Evolutionary conservation across 2,329 filamentous ascomycete species (phyloP).

Genomic region (Ceratocystis papillata): DNA sequence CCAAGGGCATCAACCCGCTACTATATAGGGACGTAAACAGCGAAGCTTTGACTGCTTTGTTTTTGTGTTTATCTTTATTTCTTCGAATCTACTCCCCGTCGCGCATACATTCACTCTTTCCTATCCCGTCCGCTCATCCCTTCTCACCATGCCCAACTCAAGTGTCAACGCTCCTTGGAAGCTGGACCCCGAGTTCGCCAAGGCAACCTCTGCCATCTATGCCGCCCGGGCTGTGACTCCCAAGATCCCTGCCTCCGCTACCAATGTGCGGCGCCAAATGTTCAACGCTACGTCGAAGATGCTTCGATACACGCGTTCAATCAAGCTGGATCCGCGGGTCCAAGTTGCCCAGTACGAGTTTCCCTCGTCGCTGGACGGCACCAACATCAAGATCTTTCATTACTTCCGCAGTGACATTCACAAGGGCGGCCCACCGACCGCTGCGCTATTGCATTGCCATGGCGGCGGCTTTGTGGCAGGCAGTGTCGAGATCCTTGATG

Average conservation of each 20-base stretch:
- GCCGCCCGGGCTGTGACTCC: conserved; percentile 12
- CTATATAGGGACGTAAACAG: background rate
- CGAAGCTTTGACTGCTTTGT: background rate
- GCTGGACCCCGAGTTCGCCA: conserved; percentile 11
- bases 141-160: background rate
- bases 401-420: conserved; percentile 10
- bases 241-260: conserved; percentile 5
- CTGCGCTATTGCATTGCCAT: conserved; percentile 34
- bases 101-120: background rate
- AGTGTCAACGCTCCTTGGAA: conserved; percentile 14
- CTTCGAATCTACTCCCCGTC: background rate
- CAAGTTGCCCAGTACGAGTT: conserved; percentile 11
- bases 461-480: conserved; percentile 35
- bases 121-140: background rate
- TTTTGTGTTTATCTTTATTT: background rate
- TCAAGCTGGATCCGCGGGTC: conserved; percentile 13
- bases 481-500: conserved; percentile 31
- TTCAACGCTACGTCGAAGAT: conserved; percentile 18
- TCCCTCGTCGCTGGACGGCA: conserved; percentile 12
- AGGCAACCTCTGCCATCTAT: conserved; percentile 12
- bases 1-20: background rate
- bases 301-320: conserved; percentile 15
- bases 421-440: conserved; percentile 10
- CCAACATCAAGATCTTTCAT: conserved; percentile 17
- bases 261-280: conserved; percentile 16